phyloP scores from a whole-genome alignment of 2,329 filamentous ascomycete species.

The Ciborinia camelliae region DNA sequence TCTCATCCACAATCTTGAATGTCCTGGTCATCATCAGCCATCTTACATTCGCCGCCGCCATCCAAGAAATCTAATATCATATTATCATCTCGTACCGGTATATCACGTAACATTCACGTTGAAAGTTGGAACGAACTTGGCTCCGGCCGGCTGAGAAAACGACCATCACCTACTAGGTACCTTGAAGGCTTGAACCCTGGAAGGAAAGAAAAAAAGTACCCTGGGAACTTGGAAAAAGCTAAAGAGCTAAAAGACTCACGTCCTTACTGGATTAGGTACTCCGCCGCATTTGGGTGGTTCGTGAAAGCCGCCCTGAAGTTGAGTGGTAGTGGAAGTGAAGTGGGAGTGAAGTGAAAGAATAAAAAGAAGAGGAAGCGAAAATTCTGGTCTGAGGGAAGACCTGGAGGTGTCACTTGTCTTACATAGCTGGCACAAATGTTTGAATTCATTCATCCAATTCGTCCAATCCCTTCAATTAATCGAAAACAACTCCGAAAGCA shows the following conservation, averaged over 20 bases:
- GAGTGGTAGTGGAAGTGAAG: background rate
- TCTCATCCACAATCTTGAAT: background rate
- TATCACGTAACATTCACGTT: too few species aligned
- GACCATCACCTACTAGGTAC: too few species aligned
- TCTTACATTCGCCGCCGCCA: background rate
- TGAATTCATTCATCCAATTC: too few species aligned
- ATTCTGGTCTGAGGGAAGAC: background rate
- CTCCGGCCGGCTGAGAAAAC: background rate
- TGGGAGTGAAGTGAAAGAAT: background rate
- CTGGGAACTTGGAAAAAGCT: too few species aligned
- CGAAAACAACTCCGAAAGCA: background rate
- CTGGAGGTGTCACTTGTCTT: constrained; percentile 1
- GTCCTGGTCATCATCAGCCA: constrained; percentile 5
- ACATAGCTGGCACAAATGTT: constrained; percentile 6
- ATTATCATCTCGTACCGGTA: too few species aligned
- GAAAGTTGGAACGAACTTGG: too few species aligned
- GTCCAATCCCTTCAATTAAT: background rate
- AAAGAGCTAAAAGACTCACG: too few species aligned
- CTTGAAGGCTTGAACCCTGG: constrained; percentile 11
- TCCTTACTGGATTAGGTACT: too few species aligned
- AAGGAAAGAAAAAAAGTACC: background rate
- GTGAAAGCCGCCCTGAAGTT: too few species aligned
- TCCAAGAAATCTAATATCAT: background rate
- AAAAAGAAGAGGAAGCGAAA: background rate
- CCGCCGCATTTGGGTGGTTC: too few species aligned